A percentile compares a stretch with the other conserved stretches of the same genome.
phyloP scores from a whole-genome alignment of 768 basidiomycete genomes.

The Collybiopsis luxurians region DNA sequence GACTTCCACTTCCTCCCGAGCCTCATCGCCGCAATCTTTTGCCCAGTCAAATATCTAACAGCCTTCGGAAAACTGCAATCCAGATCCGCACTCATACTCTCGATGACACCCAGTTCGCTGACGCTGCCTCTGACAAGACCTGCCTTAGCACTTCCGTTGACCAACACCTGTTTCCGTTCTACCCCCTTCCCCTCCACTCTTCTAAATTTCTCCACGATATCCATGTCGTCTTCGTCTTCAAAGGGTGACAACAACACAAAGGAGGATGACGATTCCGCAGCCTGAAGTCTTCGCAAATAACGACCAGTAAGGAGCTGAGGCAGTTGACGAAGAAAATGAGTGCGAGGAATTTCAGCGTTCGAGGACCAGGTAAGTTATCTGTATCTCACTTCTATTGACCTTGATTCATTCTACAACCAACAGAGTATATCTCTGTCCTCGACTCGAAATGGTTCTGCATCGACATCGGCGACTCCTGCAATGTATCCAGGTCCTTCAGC shows the following conservation, averaged over 20 bases:
- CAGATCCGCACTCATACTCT: conserved; percentile 30
- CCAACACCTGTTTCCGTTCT: background rate
- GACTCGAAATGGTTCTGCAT: too few species aligned
- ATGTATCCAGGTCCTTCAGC: too few species aligned
- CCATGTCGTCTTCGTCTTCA: background rate
- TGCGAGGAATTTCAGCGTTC: conserved; percentile 89
- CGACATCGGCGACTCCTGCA: too few species aligned
- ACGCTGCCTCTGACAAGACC: background rate
- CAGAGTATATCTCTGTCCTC: too few species aligned
- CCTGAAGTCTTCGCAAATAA: conserved; percentile 95
- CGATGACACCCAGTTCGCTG: conserved; percentile 11
- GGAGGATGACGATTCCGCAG: conserved; percentile 53
- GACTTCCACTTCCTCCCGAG: conserved; percentile 33
- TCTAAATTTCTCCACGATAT: conserved; percentile 1
- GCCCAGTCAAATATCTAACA: conserved; percentile 32
- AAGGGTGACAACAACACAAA: conserved; percentile 4
- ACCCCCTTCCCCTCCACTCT: background rate
- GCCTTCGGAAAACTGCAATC: conserved; percentile 19
- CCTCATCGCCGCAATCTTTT: conserved; percentile 36
- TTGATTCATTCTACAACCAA: background rate
- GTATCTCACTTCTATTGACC: conserved; percentile 4
- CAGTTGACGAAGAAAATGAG: conserved; percentile 97
- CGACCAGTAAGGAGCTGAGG: conserved; percentile 93
- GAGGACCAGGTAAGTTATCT: conserved; percentile 72
- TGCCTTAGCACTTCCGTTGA: conserved; percentile 8